These are phyloP conservation scores for Zygotorulaspora mrakii DNA, from an alignment of 1,139 yeast species.

Conservation along the genomic window DNA sequence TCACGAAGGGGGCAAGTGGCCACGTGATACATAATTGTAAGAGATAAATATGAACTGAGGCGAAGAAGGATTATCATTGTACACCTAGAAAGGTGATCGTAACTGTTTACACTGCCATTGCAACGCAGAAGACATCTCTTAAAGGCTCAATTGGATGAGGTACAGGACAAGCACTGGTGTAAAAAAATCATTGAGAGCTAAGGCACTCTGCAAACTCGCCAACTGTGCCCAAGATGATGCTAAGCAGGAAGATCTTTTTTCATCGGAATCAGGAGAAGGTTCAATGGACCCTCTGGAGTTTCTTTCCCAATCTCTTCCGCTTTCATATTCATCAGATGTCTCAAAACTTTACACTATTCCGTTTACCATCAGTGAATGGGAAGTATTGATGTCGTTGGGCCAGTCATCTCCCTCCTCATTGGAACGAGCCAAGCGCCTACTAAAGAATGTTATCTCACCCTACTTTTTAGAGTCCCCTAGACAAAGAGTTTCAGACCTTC, in stretches of 20 bases:
- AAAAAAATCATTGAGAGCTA: constrained; percentile 46
- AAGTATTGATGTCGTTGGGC: constrained; percentile 65
- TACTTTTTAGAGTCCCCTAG: constrained; percentile 59
- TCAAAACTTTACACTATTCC: constrained; percentile 40
- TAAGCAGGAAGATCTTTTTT: constrained; percentile 17
- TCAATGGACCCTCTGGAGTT: constrained; percentile 18
- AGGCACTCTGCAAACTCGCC: constrained; percentile 54
- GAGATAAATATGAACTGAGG: too few relatives aligned
- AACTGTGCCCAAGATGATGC: constrained; percentile 37
- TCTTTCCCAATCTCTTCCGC: constrained; percentile 29
- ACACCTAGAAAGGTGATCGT: too few relatives aligned
- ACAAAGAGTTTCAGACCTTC: constrained; percentile 50
- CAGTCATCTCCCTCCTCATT: constrained; percentile 43
- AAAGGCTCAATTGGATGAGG: constrained; percentile 13
- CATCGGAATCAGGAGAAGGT: constrained; percentile 2
- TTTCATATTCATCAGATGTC: constrained; percentile 27
- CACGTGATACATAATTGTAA: too few relatives aligned
- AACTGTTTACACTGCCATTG: not conserved
- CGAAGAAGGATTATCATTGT: too few relatives aligned
- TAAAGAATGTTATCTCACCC: constrained; percentile 48
- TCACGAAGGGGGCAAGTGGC: too few relatives aligned
- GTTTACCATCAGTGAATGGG: constrained; percentile 58
- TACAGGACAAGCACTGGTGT: constrained; percentile 24
- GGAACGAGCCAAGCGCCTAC: constrained; percentile 49
- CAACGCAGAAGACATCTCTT: not conserved